Conservation (phyloP, 208 protist species). For the Crithidia fasciculata region DNA sequence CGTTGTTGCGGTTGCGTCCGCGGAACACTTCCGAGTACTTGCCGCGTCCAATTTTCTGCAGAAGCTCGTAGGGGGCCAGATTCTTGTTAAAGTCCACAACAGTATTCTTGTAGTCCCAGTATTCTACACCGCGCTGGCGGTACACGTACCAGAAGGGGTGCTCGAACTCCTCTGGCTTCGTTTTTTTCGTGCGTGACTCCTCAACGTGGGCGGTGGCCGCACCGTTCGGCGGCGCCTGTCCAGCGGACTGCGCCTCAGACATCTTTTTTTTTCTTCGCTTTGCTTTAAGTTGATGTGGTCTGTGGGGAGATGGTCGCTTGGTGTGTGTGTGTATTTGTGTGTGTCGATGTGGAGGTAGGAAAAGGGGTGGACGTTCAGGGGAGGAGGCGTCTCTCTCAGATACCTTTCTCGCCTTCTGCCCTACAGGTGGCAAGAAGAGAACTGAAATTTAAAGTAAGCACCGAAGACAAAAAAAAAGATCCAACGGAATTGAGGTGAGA, state of each 20-base stretch:
- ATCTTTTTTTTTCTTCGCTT: neutral
- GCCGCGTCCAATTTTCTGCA: conserved; percentile 95
- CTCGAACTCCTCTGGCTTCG: conserved; percentile 40
- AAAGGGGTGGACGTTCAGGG: no score
- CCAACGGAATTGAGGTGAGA: no score
- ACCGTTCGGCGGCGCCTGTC: neutral
- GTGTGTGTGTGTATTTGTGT: neutral
- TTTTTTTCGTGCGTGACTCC: conserved; percentile 23
- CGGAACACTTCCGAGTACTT: conserved; percentile 99
- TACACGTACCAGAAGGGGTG: conserved; percentile 87
- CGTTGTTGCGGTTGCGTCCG: conserved; percentile 90
- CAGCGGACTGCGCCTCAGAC: conserved; percentile 1
- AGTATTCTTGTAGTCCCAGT: conserved; percentile 94
- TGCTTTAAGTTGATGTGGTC: no score
- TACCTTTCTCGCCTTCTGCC: no score
- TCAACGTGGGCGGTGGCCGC: conserved; percentile 1
- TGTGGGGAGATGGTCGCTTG: no score
- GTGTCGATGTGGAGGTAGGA: no score
- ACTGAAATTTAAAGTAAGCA: no score
- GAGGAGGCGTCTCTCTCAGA: no score
- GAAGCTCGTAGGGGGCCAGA: conserved; percentile 96
- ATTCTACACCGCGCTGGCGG: conserved; percentile 77
- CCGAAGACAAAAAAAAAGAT: no score
- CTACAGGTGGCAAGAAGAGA: no score
- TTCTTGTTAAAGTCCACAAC: conserved; percentile 82